Conservation (phyloP, 768 basidiomycete genomes). For the Phaffia tasmanica region DNA sequence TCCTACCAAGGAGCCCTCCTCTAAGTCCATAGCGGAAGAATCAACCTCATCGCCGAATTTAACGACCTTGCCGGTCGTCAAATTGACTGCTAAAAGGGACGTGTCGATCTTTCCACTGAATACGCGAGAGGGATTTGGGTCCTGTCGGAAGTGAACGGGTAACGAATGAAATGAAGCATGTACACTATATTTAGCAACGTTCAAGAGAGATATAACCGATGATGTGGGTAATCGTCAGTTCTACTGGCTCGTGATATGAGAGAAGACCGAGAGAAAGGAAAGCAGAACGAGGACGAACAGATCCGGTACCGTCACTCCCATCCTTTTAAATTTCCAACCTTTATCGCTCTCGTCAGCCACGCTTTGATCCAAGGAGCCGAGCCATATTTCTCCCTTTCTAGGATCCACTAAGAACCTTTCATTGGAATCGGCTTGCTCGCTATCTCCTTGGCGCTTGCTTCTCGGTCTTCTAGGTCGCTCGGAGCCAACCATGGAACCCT, state of each 20-base stretch:
- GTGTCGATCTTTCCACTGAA: conserved; percentile 91
- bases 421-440: conserved; percentile 29
- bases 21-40: conserved; percentile 27
- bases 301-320: conserved; percentile 84
- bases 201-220: background rate
- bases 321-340: conserved; percentile 51
- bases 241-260: too few species aligned
- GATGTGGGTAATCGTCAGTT: too few species aligned
- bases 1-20: conserved; percentile 26
- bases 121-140: conserved; percentile 47
- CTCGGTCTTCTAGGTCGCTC: conserved; percentile 21
- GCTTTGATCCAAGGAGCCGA: background rate
- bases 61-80: conserved; percentile 37
- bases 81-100: conserved; percentile 45
- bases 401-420: conserved; percentile 19
- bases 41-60: conserved; percentile 25
- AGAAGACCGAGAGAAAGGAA: too few species aligned
- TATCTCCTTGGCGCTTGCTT: conserved; percentile 51
- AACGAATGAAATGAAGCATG: conserved; percentile 23
- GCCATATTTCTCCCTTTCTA: conserved; percentile 14
- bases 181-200: background rate
- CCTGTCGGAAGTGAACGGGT: conserved; percentile 63
- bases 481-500: conserved; percentile 13
- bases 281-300: conserved; percentile 39
- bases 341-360: background rate